Percentiles rank a stretch among this genome's conserved stretches.
Evolutionary conservation across 805 yeast species (phyloP).

Genomic region (Lachancea mirantina): DNA sequence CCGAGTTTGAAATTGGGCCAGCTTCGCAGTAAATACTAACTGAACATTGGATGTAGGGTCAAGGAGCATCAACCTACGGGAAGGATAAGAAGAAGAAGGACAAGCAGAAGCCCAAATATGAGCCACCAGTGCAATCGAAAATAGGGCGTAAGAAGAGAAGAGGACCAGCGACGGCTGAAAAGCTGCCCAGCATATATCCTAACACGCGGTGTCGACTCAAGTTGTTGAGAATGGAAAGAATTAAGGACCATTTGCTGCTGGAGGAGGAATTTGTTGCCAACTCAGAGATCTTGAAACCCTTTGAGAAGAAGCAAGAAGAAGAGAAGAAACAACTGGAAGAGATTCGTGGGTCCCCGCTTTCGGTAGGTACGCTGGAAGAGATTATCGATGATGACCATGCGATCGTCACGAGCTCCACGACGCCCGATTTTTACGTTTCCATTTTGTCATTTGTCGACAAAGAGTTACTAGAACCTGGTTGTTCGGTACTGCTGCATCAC

Average conservation of each 20-base stretch:
- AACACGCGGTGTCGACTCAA: slow-evolving; percentile 90
- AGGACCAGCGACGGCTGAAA: slow-evolving; percentile 79
- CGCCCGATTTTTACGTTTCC: slow-evolving; percentile 95
- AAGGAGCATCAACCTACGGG: slow-evolving; percentile 30
- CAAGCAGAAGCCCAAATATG: slow-evolving; percentile 91
- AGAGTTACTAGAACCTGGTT: slow-evolving; percentile 92
- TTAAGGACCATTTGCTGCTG: slow-evolving; percentile 87
- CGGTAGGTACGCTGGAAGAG: slow-evolving; percentile 94
- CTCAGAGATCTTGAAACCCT: slow-evolving; percentile 90
- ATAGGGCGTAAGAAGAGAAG: slow-evolving; percentile 89
- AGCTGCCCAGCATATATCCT: slow-evolving; percentile 83
- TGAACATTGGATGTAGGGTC: slow-evolving; percentile 21
- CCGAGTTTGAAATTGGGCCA: too few relatives aligned
- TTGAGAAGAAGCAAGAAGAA: slow-evolving; percentile 93
- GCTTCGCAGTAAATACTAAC: too few relatives aligned
- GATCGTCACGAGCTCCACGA: slow-evolving; percentile 90
- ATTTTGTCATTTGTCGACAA: slow-evolving; percentile 95
- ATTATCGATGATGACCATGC: slow-evolving; percentile 98
- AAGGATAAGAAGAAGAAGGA: slow-evolving; percentile 47
- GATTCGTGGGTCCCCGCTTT: slow-evolving; percentile 92
- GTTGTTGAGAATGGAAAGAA: slow-evolving; percentile 85
- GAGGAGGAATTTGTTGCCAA: slow-evolving; percentile 96
- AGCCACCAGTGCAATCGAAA: slow-evolving; percentile 94
- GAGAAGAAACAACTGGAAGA: slow-evolving; percentile 94
- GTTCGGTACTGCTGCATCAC: slow-evolving; percentile 90